Conservation (phyloP, 345 rosid species). For the Garcia nutans region DNA sequence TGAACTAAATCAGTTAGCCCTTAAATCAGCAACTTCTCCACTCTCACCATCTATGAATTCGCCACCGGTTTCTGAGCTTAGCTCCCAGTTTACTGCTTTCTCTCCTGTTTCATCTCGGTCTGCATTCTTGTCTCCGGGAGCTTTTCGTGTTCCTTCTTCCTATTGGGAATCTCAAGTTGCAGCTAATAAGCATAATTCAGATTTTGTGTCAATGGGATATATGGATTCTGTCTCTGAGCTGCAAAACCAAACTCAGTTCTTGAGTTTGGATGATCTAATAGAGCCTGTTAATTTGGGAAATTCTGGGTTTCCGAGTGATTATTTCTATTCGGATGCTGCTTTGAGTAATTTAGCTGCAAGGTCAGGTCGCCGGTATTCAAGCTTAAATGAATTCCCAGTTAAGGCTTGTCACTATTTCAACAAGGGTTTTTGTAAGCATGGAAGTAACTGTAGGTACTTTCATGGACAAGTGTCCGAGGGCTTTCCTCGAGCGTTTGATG, state of each 20-base stretch:
- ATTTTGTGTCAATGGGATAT: conserved; percentile 21
- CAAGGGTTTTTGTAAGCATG: conserved; percentile 67
- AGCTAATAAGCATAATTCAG: conserved; percentile 26
- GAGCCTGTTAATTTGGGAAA: conserved; percentile 32
- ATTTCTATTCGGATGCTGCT: conserved; percentile 33
- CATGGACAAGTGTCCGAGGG: conserved; percentile 45
- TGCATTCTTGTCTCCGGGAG: conserved; percentile 13
- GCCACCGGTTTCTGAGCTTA: conserved; percentile 19
- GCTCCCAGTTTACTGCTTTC: conserved; percentile 28
- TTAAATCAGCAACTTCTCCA: conserved; percentile 30
- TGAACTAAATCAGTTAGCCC: conserved; percentile 37
- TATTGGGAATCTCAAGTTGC: conserved; percentile 33
- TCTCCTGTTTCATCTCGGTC: conserved; percentile 23
- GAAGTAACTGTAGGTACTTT: conserved; percentile 54
- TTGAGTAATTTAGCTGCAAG: conserved; percentile 28
- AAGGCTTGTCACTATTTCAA: conserved; percentile 62
- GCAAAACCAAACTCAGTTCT: conserved; percentile 36
- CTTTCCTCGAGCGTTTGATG: conserved; percentile 37
- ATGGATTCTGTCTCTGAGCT: conserved; percentile 30
- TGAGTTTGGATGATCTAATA: conserved; percentile 45
- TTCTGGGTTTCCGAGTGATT: conserved; percentile 34
- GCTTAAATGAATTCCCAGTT: conserved; percentile 34
- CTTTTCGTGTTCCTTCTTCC: conserved; percentile 24
- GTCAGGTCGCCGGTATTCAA: conserved; percentile 24
- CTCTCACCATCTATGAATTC: conserved; percentile 38